phyloP scores from a whole-genome alignment of 1,284 basidiomycete genomes.

The Malassezia brasiliensis region DNA sequence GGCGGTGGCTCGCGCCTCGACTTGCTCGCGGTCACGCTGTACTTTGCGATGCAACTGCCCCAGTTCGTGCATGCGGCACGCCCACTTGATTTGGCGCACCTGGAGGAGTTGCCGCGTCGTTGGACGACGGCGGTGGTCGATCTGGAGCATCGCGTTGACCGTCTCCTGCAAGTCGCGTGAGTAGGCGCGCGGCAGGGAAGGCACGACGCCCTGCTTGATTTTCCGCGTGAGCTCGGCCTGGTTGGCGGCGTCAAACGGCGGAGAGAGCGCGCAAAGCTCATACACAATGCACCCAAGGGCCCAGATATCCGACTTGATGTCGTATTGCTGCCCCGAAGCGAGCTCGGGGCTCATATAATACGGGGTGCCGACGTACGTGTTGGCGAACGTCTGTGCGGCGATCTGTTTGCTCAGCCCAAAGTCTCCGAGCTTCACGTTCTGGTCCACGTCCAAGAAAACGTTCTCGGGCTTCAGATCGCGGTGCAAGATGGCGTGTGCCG shows the following conservation, averaged over 20 bases:
- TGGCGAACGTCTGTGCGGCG: slow-evolving; percentile 69
- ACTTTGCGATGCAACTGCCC: slow-evolving; percentile 7
- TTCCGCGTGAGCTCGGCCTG: slow-evolving; percentile 71
- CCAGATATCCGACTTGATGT: slow-evolving; percentile 97
- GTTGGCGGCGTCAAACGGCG: slow-evolving; percentile 81
- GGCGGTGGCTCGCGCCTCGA: slow-evolving; percentile 1
- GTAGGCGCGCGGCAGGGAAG: slow-evolving; percentile 70
- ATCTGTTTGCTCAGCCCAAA: slow-evolving; percentile 91
- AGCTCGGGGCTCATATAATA: slow-evolving; percentile 98
- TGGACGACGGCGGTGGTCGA: slow-evolving; percentile 63
- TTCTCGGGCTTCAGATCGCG: slow-evolving; percentile 95
- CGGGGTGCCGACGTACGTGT: slow-evolving; percentile 93
- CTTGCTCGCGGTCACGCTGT: slow-evolving; percentile 6
- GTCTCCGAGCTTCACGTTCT: slow-evolving; percentile 82
- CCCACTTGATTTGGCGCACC: slow-evolving; percentile 65
- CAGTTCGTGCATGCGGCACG: slow-evolving; percentile 32
- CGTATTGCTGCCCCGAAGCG: slow-evolving; percentile 89
- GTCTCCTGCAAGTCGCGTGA: slow-evolving; percentile 62
- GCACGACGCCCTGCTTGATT: slow-evolving; percentile 75
- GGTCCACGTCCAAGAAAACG: slow-evolving; percentile 71
- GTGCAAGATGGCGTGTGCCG: slow-evolving; percentile 60
- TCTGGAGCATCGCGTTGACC: slow-evolving; percentile 68
- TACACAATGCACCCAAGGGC: slow-evolving; percentile 90
- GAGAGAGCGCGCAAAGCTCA: slow-evolving; percentile 70
- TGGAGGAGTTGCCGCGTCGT: slow-evolving; percentile 67